Evolutionary conservation across 371 early-diverging fungal genomes (phyloP), one percentile per base, ranked within the genome.

Genomic region (Circinella umbellata): DNA sequence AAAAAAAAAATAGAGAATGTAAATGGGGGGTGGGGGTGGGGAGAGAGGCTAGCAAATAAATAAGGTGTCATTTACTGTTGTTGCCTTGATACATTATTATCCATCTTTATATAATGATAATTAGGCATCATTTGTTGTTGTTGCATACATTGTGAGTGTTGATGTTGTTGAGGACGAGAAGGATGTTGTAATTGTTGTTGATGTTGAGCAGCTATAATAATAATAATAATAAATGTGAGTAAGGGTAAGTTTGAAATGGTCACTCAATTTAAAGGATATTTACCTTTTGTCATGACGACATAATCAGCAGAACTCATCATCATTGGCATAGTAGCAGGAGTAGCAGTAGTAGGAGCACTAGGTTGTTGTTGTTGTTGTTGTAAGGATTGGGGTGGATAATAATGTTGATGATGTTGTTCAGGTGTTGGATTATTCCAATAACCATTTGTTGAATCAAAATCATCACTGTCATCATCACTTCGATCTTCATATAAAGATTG

Each of bases 71-170:
- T 47, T n/a, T 51, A 51, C 15, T 51, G 51, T 17, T 7, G 8
- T n/a, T 14, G 51, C 51, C 51, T 14, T 13, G 51, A 15, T n/a
- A 8, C 11, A 9, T 3, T 51, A n/a, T 15, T 51, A n/a, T 51
- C 51, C 51, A 51, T 51, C 51, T 51, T 51, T 8, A 51, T n/a
- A n/a, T 6, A 11, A 42, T 51, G 51, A 51, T 51, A 51, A 17
- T 51, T n/a, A 13, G 51, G n/a, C 51, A 51, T 51, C 51, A 51
- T 51, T n/a, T 51, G 51, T n/a, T 51, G 51, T 51, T 51, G 51
- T 51, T 51, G 51, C 15, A 51, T 51, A n/a, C 51, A 51, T 51
- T 51, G 51, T 5, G 51, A n/a, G 0, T 47, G 47, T 47, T 47
- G 47, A 47, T 11, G 47, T 47, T 47, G 47, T 47, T 47, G 47